Base-by-base conservation (phyloP, 805 yeast species). In the Candida nitratophila region DNA sequence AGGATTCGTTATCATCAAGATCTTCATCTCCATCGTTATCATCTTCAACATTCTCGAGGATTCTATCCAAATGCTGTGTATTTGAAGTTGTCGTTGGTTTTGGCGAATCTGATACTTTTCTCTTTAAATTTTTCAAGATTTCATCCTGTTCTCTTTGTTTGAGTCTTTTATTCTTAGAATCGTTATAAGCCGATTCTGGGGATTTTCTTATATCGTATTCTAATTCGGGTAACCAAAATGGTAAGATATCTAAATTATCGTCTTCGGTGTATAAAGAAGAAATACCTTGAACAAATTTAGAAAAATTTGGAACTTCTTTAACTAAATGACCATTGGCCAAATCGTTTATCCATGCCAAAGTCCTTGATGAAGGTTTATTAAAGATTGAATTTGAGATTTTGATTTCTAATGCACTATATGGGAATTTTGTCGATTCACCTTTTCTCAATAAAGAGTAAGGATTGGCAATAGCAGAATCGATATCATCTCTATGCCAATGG, bases 211-310 rank as follows among this genome's bases (percentile, higher is more conserved):
- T 82, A 61, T 85, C 91, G 44, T 67, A 70, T 53, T 87, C 97
- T 55, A 93, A 70, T 48, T 91, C 97, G 46, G 95, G 86, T 51
- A 88, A 73, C 99, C 99, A 91, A 63, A 89, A 86, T 44, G 99
- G 99, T 49, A 91, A 72, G 50, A 83, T 81, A 60, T 88, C 96
- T 58, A 91, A 74, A 53, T 84, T 83, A 55, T 91, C 97, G 60
- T 87, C 93, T 59, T 91, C 98, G 43, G 88, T 77, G 59, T 82
- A 91, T 49, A 91, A 72, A 2, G 88, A 74, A 5, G 96, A 89
- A 46, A 89, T 79, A 66, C 98, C 98, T 61, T 91, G 99, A 52
- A 91, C 75, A 60, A 86, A 91, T 65, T 89, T 87, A 42, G 96
- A 86, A 58, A 91, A 91, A 56, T 86, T 86, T 44, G 97, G 96